These are phyloP conservation scores for Sphagnum tenellum DNA, from an alignment of 225 moss, liverwort and hornwort species.

Conservation along the genomic window DNA sequence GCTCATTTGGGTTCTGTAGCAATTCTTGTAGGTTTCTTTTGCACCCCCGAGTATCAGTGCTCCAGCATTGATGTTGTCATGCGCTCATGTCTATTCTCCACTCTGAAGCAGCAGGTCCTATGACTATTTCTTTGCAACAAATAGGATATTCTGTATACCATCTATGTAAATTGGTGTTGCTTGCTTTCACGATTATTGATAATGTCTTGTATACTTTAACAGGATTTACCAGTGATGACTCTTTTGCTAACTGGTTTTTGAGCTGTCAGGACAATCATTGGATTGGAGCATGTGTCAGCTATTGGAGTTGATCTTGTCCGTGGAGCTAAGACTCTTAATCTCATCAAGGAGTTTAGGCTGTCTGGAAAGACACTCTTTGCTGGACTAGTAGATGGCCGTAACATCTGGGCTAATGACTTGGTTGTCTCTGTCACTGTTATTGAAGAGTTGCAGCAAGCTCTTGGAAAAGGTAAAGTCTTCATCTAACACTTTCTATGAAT, in stretches of 20 bases:
- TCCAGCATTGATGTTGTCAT: too few relatives aligned
- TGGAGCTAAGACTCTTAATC: conserved; percentile 44
- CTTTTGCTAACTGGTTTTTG: not conserved
- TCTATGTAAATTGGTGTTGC: not conserved
- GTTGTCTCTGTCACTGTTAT: conserved; percentile 49
- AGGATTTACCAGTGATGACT: not conserved
- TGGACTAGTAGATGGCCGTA: conserved; percentile 78
- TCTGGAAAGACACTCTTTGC: conserved; percentile 52
- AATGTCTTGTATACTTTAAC: not conserved
- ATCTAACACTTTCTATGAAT: too few relatives aligned
- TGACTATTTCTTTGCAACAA: not conserved
- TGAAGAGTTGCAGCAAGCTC: conserved; percentile 32
- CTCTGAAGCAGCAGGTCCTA: not conserved
- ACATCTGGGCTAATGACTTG: conserved; percentile 68
- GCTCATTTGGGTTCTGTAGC: too few relatives aligned
- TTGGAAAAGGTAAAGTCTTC: conserved; percentile 38
- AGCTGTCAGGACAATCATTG: conserved; percentile 32
- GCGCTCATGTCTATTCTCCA: too few relatives aligned
- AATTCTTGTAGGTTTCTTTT: too few relatives aligned
- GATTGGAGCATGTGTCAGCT: conserved; percentile 33
- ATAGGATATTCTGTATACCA: too few relatives aligned
- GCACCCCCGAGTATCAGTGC: too few relatives aligned
- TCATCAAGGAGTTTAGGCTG: conserved; percentile 54
- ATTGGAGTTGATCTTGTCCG: conserved; percentile 75
- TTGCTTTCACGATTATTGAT: not conserved